Evolutionary conservation across 108 stramenopile species (phyloP), one percentile per base, ranked within the genome.

Genomic region (Pseudonitzschia delicatissima): DNA sequence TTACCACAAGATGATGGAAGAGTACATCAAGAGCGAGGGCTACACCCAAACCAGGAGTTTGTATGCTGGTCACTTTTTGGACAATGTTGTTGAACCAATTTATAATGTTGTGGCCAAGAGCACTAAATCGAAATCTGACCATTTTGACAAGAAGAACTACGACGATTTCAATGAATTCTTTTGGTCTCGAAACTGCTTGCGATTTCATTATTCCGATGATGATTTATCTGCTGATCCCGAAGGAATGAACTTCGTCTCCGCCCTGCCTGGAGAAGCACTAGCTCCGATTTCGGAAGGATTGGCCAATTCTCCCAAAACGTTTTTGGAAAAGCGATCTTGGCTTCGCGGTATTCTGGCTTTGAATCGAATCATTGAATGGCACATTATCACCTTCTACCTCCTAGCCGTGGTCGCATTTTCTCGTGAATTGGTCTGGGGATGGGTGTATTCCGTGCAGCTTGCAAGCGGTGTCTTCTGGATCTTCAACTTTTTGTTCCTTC

Each of bases 111-210:
- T 96, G n/a, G 45, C 55, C 25, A 82, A 74, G 91, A 90, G 74
- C 62, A 91, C 93, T 86, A 87, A 81, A 71, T 83, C 82, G 15
- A 82, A 82, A 33, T 66, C 76, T 11, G 97, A 98, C 58, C 95
- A 98, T 58, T 61, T 71, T 53, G 86, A 94, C 61, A 87, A 81
- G 48, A 86, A 94, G 51, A 99, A 96, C 82, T 99, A 99, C 72
- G 98, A 99, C 58, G 98, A 99, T 71, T 92, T 96, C 77, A 99
- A 99, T 69, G 98, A 99, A 77, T 99, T 98, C 82, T 99, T 99
- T 79, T 99, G 98, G 98, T 94, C 93, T 11, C 80, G 94, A 28
- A 73, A 92, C 17, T 99, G 98, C 74, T 81, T 99, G 47, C 71
- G 76, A n/a, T 96, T 77, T 64, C 82, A 71, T 45, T 94, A 94